phyloP scores from a whole-genome alignment of 2,329 filamentous ascomycete species.

The Thelonectria olida region DNA sequence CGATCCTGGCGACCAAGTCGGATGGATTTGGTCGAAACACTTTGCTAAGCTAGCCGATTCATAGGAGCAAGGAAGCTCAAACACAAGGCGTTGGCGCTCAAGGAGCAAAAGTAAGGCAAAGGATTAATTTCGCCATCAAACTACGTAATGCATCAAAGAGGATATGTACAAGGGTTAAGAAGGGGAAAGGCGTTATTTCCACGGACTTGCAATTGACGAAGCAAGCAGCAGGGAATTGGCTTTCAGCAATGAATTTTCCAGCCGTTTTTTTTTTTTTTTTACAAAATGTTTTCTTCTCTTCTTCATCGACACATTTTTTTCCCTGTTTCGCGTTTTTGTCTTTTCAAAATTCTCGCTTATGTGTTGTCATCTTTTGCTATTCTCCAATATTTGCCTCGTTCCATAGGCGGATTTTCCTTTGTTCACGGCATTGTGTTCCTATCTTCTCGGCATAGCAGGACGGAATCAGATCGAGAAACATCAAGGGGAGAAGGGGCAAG shows the following conservation, averaged over 20 bases:
- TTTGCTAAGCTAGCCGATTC: constrained; percentile 76
- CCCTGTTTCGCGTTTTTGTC: constrained; percentile 21
- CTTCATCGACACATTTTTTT: constrained; percentile 25
- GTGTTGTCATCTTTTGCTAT: constrained; percentile 26
- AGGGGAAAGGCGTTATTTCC: constrained; percentile 35
- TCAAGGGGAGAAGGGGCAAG: constrained; percentile 15
- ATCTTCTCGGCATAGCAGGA: constrained; percentile 2
- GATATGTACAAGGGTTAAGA: constrained; percentile 37
- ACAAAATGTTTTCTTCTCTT: constrained; percentile 20
- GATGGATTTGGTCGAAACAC: constrained; percentile 99
- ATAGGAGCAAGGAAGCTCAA: constrained; percentile 35
- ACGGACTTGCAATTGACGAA: constrained; percentile 31
- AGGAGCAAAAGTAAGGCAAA: constrained; percentile 23
- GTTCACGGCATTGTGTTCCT: constrained; percentile 28
- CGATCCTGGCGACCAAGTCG: constrained; percentile 79
- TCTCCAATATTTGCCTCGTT: constrained; percentile 25
- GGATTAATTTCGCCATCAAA: constrained; percentile 28
- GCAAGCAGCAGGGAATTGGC: constrained; percentile 28
- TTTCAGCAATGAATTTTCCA: constrained; percentile 22
- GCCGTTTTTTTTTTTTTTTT: constrained; percentile 21
- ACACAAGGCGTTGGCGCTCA: constrained; percentile 23
- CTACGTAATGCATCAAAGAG: constrained; percentile 36
- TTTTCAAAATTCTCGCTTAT: constrained; percentile 34
- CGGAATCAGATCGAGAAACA: constrained; percentile 11
- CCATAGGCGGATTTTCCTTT: constrained; percentile 29